Evolutionary conservation across 768 basidiomycete genomes (phyloP), one percentile per base, ranked within the genome.

Genomic region (Lenzites betulinus): DNA sequence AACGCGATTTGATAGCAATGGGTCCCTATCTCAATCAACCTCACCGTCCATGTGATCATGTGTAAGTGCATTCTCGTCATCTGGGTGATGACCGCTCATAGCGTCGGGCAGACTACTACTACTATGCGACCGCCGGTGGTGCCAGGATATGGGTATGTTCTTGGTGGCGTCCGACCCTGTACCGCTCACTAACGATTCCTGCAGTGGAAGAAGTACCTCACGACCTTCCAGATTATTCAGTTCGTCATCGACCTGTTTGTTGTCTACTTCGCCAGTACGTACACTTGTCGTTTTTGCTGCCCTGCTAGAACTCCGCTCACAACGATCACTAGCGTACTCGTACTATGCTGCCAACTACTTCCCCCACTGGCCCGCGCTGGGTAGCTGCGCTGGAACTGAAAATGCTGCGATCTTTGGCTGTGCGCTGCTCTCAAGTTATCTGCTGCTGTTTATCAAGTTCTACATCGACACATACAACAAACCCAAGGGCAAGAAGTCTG

Each of bases 151-250:
- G 97, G 95, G 94, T 95, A 75, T 54, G 81, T 72, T 2, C 20
- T 6, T 12, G 23, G 42, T 2, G 1, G 7, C 12, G 5, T 33
- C 26, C 26, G 9, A 5, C 16, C 2, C 16, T 16, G 22, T 23
- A 20, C 13, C n/a, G n/a, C 30, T n/a, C 7, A 33, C 54, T 69
- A 54, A 64, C 46, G 6, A 11, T 1, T 16, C 16, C 15, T 49
- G 23, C 69, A 95, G 96, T 99, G 97, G 97, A 99, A 99, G 81
- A 95, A 95, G 76, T 95, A 99, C 76, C 76, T 98, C 63, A 99
- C 97, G 41, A 86, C 83, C 25, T 90, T 99, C 89, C 97, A 99
- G 78, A 99, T 99, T 68, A 82, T 82, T 23, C 97, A 99, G 77
- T 99, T 98, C 73, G 75, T 98, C 64, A 87, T 98, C 70, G 96